Evolutionary conservation across 495 filamentous ascomycete species (phyloP).

Genomic region (Neurospora terricola): DNA sequence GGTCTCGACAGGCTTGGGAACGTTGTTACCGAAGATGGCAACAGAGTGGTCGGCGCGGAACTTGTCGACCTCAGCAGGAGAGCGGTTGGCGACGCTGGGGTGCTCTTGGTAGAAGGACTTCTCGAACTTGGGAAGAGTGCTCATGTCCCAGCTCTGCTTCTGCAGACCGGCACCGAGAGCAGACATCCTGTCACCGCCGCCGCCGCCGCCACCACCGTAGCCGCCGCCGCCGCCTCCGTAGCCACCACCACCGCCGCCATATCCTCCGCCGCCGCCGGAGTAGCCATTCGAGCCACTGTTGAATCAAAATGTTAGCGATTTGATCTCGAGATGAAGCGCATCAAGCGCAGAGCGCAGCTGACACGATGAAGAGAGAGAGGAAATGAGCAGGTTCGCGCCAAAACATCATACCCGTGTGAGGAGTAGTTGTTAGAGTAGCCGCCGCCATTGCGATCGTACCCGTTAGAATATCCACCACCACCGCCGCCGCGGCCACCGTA

Average conservation of each 20-base stretch:
- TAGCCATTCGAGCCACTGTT: conserved; percentile 24
- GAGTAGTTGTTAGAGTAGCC: conserved; percentile 17
- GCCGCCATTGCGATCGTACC: conserved; percentile 23
- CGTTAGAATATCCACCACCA: conserved; percentile 29
- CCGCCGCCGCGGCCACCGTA: conserved; percentile 44
- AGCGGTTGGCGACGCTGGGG: conserved; percentile 61
- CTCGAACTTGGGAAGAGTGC: conserved; percentile 85
- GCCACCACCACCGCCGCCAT: conserved; percentile 39
- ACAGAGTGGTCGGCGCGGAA: conserved; percentile 79
- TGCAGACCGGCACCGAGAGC: conserved; percentile 79
- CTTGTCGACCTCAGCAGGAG: conserved; percentile 68
- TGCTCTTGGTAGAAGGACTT: conserved; percentile 99
- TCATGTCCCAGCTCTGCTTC: conserved; percentile 76
- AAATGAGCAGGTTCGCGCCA: conserved; percentile 1
- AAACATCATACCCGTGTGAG: conserved; percentile 17
- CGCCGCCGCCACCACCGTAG: conserved; percentile 45
- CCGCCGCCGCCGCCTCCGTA: conserved; percentile 43
- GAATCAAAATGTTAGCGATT: conserved; percentile 18
- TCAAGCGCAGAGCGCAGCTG: conserved; percentile 3
- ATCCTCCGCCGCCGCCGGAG: conserved; percentile 13
- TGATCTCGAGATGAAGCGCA: conserved; percentile 8
- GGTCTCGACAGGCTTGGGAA: conserved; percentile 87
- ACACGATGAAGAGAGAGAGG: conserved; percentile 5
- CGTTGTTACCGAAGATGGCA: conserved; percentile 60
- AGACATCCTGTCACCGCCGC: conserved; percentile 85